A percentile compares a stretch with the other conserved stretches of the same genome.
These are phyloP conservation scores for Calonectria multiphialidica DNA, from an alignment of 2,329 filamentous ascomycete species.

Conservation along the genomic window DNA sequence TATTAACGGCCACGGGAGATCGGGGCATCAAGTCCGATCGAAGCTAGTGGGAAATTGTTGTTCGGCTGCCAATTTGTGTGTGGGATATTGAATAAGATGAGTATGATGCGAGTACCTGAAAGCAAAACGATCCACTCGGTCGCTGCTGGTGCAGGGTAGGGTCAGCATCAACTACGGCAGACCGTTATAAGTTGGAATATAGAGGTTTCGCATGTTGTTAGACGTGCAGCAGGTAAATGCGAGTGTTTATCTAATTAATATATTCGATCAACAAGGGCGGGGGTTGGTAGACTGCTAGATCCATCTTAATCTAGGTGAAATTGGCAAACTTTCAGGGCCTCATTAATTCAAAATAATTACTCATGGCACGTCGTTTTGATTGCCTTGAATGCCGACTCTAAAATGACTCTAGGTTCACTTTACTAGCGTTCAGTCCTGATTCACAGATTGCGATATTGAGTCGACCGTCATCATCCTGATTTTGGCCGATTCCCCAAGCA, in stretches of 20 bases:
- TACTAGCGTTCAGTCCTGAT: neutral
- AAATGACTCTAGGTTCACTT: neutral
- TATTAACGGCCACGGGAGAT: neutral
- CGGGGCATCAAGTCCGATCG: neutral
- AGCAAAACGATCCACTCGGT: neutral
- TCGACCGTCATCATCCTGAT: neutral
- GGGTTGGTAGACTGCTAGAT: too few relatives aligned
- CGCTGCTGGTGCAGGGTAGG: neutral
- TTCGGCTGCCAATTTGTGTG: neutral
- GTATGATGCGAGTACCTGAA: neutral
- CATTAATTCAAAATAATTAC: neutral
- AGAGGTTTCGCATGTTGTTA: neutral
- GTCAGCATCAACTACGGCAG: neutral
- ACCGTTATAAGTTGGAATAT: neutral
- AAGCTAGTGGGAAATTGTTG: neutral
- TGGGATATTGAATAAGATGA: neutral
- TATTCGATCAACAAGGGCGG: neutral
- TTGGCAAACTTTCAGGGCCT: neutral
- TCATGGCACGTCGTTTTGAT: neutral
- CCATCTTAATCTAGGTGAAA: too few relatives aligned
- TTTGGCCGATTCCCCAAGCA: too few relatives aligned
- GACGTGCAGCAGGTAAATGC: neutral
- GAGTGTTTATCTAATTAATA: neutral
- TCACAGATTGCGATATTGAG: neutral
- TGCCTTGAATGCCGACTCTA: neutral